Percentiles rank a stretch among this genome's conserved stretches.
Conservation (phyloP, 2,329 filamentous ascomycete genomes). For the Hypoxylon rubiginosum region DNA sequence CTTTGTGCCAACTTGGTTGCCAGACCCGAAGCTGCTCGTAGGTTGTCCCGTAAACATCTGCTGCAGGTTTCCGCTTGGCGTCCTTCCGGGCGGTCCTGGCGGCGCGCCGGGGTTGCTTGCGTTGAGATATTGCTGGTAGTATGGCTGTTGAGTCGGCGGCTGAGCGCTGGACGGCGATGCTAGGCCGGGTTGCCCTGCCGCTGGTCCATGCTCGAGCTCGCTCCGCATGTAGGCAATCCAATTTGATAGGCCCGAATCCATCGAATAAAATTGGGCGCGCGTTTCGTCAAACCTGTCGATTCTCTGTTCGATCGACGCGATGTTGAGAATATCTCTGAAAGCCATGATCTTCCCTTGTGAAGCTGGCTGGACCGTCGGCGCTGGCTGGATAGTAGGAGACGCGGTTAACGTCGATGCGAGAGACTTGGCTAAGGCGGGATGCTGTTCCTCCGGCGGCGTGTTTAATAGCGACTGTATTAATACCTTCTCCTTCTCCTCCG, state of each 20-base stretch:
- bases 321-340: conserved; percentile 83
- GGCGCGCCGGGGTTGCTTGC: conserved; percentile 57
- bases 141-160: conserved; percentile 59
- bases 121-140: conserved; percentile 70
- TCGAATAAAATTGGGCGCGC: conserved; percentile 75
- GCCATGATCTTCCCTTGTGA: conserved; percentile 61
- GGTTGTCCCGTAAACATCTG: conserved; percentile 55
- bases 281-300: conserved; percentile 81
- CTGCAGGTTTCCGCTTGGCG: conserved; percentile 49
- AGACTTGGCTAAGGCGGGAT: conserved; percentile 41
- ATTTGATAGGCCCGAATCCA: conserved; percentile 79
- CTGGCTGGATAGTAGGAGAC: conserved; percentile 21
- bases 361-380: conserved; percentile 18
- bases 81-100: conserved; percentile 47
- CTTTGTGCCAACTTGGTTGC: conserved; percentile 80
- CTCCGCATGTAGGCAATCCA: conserved; percentile 66
- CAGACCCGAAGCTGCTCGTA: conserved; percentile 64
- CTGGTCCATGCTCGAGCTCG: conserved; percentile 63
- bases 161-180: conserved; percentile 27
- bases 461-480: conserved; percentile 54
- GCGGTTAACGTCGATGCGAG: conserved; percentile 13
- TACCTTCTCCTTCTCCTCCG: conserved; percentile 57
- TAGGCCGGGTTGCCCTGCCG: conserved; percentile 27
- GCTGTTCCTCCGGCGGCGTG: conserved; percentile 57
- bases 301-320: conserved; percentile 75